Evolutionary conservation across 805 yeast genomes (phyloP), one percentile per base, ranked within the genome.

Genomic region (Candida ortonii): DNA sequence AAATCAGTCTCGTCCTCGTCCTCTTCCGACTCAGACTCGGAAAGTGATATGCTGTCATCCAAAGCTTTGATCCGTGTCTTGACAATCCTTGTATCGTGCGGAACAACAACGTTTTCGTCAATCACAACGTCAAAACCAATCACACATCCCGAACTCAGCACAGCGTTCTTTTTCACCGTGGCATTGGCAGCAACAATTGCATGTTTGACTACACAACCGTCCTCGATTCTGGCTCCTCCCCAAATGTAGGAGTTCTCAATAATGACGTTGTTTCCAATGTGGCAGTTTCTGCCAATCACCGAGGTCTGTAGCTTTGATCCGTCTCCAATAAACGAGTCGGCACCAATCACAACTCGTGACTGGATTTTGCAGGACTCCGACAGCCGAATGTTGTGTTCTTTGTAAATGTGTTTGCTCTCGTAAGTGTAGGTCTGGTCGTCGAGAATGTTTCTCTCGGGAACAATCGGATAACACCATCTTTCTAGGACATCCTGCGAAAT

Each of bases 351-450:
- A 1, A 94, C 84, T 46, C 85, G 71, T 35, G 80, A 75, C 13
- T 84, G 85, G 40, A 93, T 78, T 46, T 77, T 78, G 64, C 97
- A 88, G n/a, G 93, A 81, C 55, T 90, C 96, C 0, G 97, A 95
- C 46, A 90, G 69, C 7, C 87, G 78, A n/a, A 90, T 90, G 46
- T 80, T 83, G 23, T 77, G 75, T 55, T 89, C 97, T 61, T 88
- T 88, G 61, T 93, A 93, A 34, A 90, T 76, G 59, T 93, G 94
- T 34, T 85, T 83, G 33, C 82, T 73, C 50, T 83, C 94, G 59
- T 87, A 87, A 2, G 79, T 64, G 56, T 85, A 93, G 2, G 85
- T 73, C 52, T 84, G 87, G 49, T 73, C 78, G 18, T 73, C 77
- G 34, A 80, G 61, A 46, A 84, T 64, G 57, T 90, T 89, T 35